Conservation (phyloP, 768 basidiomycete genomes). For the Kwoniella heveanensis region DNA sequence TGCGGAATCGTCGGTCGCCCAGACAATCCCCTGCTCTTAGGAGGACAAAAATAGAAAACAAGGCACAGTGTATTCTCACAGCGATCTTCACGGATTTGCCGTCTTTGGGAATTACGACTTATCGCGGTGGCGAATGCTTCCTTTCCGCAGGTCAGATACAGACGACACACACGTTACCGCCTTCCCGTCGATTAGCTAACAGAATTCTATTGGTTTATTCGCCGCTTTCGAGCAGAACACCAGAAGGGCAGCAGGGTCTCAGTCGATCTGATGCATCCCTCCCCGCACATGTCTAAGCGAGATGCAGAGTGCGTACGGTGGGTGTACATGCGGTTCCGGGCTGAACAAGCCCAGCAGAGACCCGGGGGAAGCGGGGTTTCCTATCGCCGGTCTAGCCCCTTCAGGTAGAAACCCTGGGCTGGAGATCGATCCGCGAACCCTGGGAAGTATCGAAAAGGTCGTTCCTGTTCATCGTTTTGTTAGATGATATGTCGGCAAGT, state of each 20-base stretch:
- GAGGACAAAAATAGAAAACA: not conserved
- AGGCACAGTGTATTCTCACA: not conserved
- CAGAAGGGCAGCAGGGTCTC: not conserved
- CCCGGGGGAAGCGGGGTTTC: not conserved
- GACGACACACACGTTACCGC: not conserved
- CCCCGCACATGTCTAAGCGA: not conserved
- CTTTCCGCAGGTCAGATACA: not conserved
- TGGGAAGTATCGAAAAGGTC: not conserved
- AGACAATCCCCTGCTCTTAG: not conserved
- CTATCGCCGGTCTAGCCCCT: slow-evolving; percentile 1
- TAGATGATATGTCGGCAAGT: not conserved
- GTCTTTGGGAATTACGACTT: not conserved
- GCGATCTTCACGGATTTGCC: not conserved
- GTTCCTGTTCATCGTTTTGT: not conserved
- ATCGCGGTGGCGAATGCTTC: not conserved
- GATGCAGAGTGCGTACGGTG: too few relatives aligned
- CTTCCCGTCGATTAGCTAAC: slow-evolving; percentile 1
- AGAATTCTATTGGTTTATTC: not conserved
- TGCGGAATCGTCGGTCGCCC: not conserved
- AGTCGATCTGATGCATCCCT: not conserved
- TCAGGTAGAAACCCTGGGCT: not conserved
- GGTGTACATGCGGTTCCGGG: not conserved
- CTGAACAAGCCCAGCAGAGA: not conserved
- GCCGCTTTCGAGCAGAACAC: not conserved
- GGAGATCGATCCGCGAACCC: not conserved